Percentiles rank a stretch among this genome's conserved stretches.
phyloP scores from a whole-genome alignment of 2,329 filamentous ascomycete genomes.

The Cryphonectria nitschkei region DNA sequence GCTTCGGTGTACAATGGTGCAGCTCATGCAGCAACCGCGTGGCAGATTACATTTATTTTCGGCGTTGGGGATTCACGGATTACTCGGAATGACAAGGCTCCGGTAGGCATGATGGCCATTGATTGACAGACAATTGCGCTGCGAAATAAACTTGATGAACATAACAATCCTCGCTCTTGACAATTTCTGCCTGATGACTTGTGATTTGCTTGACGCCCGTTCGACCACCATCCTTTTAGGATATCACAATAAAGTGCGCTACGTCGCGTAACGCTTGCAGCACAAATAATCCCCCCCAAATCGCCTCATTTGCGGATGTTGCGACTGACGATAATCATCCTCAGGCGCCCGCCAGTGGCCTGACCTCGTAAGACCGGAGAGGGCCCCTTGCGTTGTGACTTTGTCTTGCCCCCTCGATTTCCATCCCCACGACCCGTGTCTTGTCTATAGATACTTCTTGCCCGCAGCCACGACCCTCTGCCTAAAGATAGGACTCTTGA shows the following conservation, averaged over 20 bases:
- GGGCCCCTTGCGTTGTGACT: not conserved
- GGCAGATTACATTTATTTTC: constrained; percentile 29
- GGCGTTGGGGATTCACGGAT: constrained; percentile 34
- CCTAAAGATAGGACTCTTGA: constrained; percentile 86
- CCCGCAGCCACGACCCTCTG: constrained; percentile 82
- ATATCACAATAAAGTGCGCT: not conserved
- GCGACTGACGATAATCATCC: not conserved
- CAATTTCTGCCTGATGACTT: not conserved
- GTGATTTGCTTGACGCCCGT: not conserved
- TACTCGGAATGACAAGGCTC: constrained; percentile 32
- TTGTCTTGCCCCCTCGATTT: not conserved
- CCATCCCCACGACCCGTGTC: not conserved
- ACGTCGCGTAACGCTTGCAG: not conserved
- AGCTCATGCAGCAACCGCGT: constrained; percentile 22
- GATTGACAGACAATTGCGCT: constrained; percentile 25
- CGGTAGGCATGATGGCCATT: constrained; percentile 31
- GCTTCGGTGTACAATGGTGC: constrained; percentile 16
- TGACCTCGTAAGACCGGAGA: not conserved
- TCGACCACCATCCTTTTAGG: too few species aligned
- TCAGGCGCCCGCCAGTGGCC: not conserved
- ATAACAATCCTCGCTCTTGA: constrained; percentile 8
- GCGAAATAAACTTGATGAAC: constrained; percentile 32
- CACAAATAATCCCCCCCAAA: not conserved
- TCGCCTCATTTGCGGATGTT: not conserved
- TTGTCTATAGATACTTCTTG: constrained; percentile 80